A percentile compares a stretch with the other conserved stretches of the same genome.
phyloP scores from a whole-genome alignment of 2,329 filamentous ascomycete species.

The Phaeophleospora eucalypticola region DNA sequence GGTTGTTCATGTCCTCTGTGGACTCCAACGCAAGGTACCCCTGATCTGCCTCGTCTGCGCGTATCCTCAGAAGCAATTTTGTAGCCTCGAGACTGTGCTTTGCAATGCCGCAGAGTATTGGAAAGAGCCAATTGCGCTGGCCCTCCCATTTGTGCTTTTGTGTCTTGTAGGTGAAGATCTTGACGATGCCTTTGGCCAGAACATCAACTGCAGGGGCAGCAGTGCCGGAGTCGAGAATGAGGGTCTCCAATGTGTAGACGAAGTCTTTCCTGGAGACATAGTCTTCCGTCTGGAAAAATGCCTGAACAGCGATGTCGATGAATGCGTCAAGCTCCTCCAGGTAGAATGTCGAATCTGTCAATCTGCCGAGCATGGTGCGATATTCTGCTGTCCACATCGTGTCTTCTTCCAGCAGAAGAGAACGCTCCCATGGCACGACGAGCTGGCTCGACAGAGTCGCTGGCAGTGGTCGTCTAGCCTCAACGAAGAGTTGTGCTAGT shows the following conservation, averaged over 20 bases:
- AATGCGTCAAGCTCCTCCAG: constrained; percentile 19
- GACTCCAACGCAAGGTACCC: constrained; percentile 13
- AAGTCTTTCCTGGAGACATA: constrained; percentile 16
- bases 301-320: constrained; percentile 17
- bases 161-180: constrained; percentile 22
- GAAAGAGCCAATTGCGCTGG: constrained; percentile 24
- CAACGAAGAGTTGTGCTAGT: constrained; percentile 23
- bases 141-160: constrained; percentile 24
- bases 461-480: constrained; percentile 19
- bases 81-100: constrained; percentile 18
- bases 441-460: constrained; percentile 14
- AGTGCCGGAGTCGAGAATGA: constrained; percentile 12
- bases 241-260: constrained; percentile 13
- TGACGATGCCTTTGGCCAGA: constrained; percentile 19
- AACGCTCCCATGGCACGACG: constrained; percentile 19
- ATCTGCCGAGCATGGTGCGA: constrained; percentile 15
- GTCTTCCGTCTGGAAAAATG: constrained; percentile 20
- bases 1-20: neutral
- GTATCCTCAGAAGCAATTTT: constrained; percentile 18
- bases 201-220: constrained; percentile 14
- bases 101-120: constrained; percentile 18
- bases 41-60: constrained; percentile 19
- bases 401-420: constrained; percentile 21
- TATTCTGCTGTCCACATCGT: constrained; percentile 19
- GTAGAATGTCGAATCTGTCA: constrained; percentile 18